These are phyloP conservation scores for Lavandula angustifolia DNA, from an alignment of 257 asterid genomes.

Conservation along the genomic window DNA sequence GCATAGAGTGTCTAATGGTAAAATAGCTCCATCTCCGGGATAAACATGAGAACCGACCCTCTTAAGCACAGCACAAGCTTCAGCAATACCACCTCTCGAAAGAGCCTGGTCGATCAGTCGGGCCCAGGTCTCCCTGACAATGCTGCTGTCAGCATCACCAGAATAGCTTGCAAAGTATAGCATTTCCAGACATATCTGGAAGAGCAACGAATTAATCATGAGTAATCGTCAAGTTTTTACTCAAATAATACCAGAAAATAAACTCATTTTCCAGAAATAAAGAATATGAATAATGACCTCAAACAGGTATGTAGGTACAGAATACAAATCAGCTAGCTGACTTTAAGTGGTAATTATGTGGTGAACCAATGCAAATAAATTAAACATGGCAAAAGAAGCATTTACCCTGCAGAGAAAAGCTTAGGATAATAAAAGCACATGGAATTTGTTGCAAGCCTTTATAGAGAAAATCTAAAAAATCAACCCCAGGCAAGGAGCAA, in stretches of 20 bases:
- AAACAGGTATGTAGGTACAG: not conserved
- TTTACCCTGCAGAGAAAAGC: not conserved
- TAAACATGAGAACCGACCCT: slow-evolving; percentile 82
- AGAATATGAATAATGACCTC: not conserved
- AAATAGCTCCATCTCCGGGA: slow-evolving; percentile 84
- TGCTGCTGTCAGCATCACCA: slow-evolving; percentile 92
- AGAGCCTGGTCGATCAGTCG: slow-evolving; percentile 93
- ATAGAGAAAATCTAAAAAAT: not conserved
- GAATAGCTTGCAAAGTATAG: slow-evolving; percentile 93
- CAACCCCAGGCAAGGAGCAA: not conserved
- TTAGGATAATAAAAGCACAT: not conserved
- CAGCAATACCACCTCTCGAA: slow-evolving; percentile 87
- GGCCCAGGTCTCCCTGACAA: slow-evolving; percentile 92
- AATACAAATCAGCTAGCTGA: not conserved
- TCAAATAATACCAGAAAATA: slow-evolving; percentile 13
- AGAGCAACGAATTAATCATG: slow-evolving; percentile 14
- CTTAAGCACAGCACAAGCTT: slow-evolving; percentile 85
- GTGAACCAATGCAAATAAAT: not conserved
- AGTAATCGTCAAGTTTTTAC: slow-evolving; percentile 10
- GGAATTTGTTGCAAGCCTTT: not conserved
- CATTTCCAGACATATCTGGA: slow-evolving; percentile 90
- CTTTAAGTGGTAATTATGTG: not conserved
- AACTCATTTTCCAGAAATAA: not conserved
- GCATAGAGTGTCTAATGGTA: slow-evolving; percentile 85
- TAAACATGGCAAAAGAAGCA: not conserved